Conservation (phyloP, 306 rosid species). For the Morella rubra region DNA sequence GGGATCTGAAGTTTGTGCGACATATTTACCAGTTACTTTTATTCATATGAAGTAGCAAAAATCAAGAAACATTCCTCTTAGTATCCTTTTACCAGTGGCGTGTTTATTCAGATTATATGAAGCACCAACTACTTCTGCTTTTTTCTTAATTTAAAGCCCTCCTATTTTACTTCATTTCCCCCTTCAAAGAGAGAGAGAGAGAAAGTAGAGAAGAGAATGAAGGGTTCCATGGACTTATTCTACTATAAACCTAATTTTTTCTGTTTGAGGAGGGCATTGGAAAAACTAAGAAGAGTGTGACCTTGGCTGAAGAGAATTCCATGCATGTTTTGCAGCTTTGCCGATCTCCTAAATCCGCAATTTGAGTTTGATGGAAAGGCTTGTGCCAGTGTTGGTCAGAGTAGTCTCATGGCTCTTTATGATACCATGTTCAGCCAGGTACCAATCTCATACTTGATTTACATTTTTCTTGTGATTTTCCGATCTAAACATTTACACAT, state of each 20-base stretch:
- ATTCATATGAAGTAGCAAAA: neutral
- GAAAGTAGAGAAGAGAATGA: no score
- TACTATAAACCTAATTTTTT: no score
- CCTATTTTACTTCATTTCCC: no score
- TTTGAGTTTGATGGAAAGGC: constrained; percentile 79
- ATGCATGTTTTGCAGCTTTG: constrained; percentile 53
- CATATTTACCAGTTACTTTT: neutral
- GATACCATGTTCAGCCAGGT: constrained; percentile 94
- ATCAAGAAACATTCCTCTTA: neutral
- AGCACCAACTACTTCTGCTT: no score
- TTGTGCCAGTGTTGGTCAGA: constrained; percentile 92
- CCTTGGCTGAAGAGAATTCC: constrained; percentile 13
- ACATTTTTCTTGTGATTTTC: neutral
- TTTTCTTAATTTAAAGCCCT: no score
- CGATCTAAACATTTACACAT: neutral
- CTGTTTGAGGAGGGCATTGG: neutral
- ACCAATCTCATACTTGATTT: neutral
- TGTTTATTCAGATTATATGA: neutral
- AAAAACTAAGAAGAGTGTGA: constrained; percentile 10
- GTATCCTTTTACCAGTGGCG: neutral
- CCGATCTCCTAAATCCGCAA: constrained; percentile 80
- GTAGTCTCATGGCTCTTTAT: constrained; percentile 96
- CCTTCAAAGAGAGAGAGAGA: no score
- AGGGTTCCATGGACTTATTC: neutral
- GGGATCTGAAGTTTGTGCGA: neutral